phyloP scores from a whole-genome alignment of 192 early-diverging fungal species.

The Coemansia sp. region DNA sequence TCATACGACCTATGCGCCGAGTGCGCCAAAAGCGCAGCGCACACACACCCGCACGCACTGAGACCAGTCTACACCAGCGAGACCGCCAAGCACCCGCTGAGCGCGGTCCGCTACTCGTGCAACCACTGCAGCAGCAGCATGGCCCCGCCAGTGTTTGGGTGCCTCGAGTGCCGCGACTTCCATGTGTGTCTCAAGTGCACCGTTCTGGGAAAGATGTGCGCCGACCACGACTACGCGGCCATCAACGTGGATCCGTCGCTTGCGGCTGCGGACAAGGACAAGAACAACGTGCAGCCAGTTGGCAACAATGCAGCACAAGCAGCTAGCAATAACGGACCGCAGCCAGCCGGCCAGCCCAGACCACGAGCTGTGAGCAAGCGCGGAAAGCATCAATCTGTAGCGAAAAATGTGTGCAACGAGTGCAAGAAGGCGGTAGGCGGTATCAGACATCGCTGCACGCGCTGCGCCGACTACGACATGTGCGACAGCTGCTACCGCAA shows the following conservation, averaged over 20 bases:
- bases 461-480: conserved; percentile 52
- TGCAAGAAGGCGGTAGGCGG: conserved; percentile 59
- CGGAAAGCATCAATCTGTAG: background rate
- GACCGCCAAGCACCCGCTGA: conserved; percentile 19
- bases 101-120: conserved; percentile 24
- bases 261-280: background rate
- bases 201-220: conserved; percentile 41
- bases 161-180: conserved; percentile 41
- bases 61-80: conserved; percentile 25
- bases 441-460: conserved; percentile 61
- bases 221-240: conserved; percentile 54
- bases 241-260: conserved; percentile 7
- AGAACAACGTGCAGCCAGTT: background rate
- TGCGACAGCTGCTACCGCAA: conserved; percentile 59
- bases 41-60: conserved; percentile 31
- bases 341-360: background rate
- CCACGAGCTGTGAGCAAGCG: background rate
- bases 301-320: background rate
- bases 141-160: conserved; percentile 24
- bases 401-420: conserved; percentile 55
- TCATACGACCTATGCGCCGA: conserved; percentile 68
- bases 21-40: conserved; percentile 46
- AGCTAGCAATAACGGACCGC: background rate
- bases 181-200: conserved; percentile 35
- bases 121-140: conserved; percentile 30